A percentile compares a stretch with the other conserved stretches of the same genome.
These are phyloP conservation scores for Brassica hybrid DNA, from an alignment of 441 rosid genomes.

Conservation along the genomic window DNA sequence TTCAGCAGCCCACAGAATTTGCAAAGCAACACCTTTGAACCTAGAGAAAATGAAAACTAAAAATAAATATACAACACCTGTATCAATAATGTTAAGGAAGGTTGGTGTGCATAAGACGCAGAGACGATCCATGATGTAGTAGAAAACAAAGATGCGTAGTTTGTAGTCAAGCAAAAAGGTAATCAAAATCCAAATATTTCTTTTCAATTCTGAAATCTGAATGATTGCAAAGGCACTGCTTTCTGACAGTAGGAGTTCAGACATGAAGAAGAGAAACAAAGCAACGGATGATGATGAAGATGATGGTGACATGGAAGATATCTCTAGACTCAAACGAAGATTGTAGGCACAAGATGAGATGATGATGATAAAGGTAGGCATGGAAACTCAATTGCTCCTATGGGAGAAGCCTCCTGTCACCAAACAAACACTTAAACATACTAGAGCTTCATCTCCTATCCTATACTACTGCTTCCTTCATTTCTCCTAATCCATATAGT, in stretches of 20 bases:
- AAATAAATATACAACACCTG: slow-evolving; percentile 64
- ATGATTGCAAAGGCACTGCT: slow-evolving; percentile 64
- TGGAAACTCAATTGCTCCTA: slow-evolving; percentile 25
- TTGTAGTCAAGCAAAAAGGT: slow-evolving; percentile 47
- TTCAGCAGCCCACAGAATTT: slow-evolving; percentile 32
- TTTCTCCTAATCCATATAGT: too few species aligned
- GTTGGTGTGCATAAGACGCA: slow-evolving; percentile 54
- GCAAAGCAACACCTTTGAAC: slow-evolving; percentile 32
- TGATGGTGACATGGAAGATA: neutral
- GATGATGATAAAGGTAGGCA: slow-evolving; percentile 44
- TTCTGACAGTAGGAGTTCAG: slow-evolving; percentile 61
- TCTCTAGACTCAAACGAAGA: slow-evolving; percentile 11
- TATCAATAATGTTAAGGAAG: too few species aligned
- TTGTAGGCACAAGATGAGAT: slow-evolving; percentile 29
- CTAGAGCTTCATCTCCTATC: too few species aligned
- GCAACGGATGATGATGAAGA: slow-evolving; percentile 11
- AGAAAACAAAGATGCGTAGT: slow-evolving; percentile 61
- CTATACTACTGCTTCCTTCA: too few species aligned
- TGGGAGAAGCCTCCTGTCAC: slow-evolving; percentile 70
- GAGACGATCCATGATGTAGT: slow-evolving; percentile 61
- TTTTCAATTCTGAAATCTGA: slow-evolving; percentile 48
- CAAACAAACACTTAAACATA: slow-evolving; percentile 75
- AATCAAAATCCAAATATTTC: slow-evolving; percentile 38
- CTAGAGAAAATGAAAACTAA: slow-evolving; percentile 35
- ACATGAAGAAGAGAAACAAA: slow-evolving; percentile 39